phyloP scores from a whole-genome alignment of 2,329 filamentous ascomycete species.

The Sclerotinia sclerotiorum region DNA sequence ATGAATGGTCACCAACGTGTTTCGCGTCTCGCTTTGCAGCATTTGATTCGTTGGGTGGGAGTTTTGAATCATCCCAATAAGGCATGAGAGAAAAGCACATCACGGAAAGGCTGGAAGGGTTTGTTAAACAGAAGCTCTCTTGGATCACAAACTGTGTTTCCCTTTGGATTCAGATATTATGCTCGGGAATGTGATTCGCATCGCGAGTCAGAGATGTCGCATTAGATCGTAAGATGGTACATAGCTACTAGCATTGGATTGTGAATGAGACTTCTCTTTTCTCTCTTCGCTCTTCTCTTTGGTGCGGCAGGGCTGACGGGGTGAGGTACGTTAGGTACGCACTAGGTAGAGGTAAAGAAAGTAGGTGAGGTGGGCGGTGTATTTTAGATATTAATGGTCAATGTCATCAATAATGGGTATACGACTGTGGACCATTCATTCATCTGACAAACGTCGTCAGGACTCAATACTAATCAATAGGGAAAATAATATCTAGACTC shows the following conservation, averaged over 20 bases:
- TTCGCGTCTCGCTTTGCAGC: constrained; percentile 30
- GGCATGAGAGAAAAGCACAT: constrained; percentile 4
- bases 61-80: not conserved
- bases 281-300: not conserved
- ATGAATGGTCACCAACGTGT: constrained; percentile 33
- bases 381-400: not conserved
- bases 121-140: constrained; percentile 27
- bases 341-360: no score
- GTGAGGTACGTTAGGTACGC: no score
- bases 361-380: constrained; percentile 13
- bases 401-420: not conserved
- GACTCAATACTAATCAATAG: no score
- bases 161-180: constrained; percentile 23
- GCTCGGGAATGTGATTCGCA: constrained; percentile 20
- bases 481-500: not conserved
- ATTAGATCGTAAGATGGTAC: not conserved
- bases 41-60: not conserved
- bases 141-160: constrained; percentile 19
- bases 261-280: not conserved
- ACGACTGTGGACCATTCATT: not conserved
- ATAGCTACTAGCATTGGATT: not conserved
- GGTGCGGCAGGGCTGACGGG: not conserved
- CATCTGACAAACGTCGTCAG: not conserved
- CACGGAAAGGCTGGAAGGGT: not conserved
- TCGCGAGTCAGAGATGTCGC: constrained; percentile 29